These are phyloP conservation scores for Debaryomyces fabryi DNA, from an alignment of 1,139 yeast genomes.

Conservation along the genomic window DNA sequence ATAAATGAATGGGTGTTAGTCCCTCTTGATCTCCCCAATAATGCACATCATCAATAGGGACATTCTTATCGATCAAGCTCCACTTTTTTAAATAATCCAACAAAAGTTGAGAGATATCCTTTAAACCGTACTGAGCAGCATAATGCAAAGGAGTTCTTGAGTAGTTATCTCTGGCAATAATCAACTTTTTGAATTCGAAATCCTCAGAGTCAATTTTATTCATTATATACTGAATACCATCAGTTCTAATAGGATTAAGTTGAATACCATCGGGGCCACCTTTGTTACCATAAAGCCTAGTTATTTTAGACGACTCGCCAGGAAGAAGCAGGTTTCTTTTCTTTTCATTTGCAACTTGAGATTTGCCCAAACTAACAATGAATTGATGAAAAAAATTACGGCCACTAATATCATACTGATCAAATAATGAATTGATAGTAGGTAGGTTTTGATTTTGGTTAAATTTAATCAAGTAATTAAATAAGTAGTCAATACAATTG, in stretches of 20 bases:
- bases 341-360: conserved; percentile 30
- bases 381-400: conserved; percentile 86
- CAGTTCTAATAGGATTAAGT: conserved; percentile 22
- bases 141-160: conserved; percentile 88
- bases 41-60: conserved; percentile 59
- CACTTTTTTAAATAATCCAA: conserved; percentile 44
- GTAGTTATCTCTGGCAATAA: conserved; percentile 73
- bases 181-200: conserved; percentile 47
- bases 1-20: conserved; percentile 79
- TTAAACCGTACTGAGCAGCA: conserved; percentile 84
- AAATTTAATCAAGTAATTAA: conserved; percentile 28
- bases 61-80: conserved; percentile 35
- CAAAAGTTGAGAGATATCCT: conserved; percentile 59
- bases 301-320: conserved; percentile 38
- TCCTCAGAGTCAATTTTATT: conserved; percentile 26
- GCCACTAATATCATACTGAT: conserved; percentile 74
- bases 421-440: conserved; percentile 40
- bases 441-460: conserved; percentile 19
- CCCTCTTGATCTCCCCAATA: conserved; percentile 86
- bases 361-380: conserved; percentile 74
- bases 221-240: conserved; percentile 50
- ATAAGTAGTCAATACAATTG: conserved; percentile 58
- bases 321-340: conserved; percentile 27
- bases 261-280: conserved; percentile 66
- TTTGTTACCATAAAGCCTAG: conserved; percentile 33